A percentile compares a stretch with the other conserved stretches of the same genome.
phyloP scores from a whole-genome alignment of 2,329 filamentous ascomycete genomes.

The Phialophora macrospora region DNA sequence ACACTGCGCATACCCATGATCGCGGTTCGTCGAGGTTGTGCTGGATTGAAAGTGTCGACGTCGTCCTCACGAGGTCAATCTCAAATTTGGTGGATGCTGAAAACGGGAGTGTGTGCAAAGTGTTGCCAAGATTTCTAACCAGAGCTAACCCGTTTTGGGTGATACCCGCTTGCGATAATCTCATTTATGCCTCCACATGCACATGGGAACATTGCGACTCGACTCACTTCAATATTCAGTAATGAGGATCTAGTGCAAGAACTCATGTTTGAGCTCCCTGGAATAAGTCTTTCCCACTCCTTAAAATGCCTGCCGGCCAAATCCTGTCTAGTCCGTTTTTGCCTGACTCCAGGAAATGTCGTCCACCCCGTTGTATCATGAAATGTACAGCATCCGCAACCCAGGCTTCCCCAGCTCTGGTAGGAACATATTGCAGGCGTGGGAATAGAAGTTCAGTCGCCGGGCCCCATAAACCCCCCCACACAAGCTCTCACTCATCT shows the following conservation, averaged over 20 bases:
- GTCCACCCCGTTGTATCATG: conserved; percentile 14
- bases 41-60: conserved; percentile 32
- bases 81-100: conserved; percentile 20
- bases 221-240: conserved; percentile 1
- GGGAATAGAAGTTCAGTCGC: background rate
- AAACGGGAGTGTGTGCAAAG: conserved; percentile 18
- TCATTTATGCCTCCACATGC: background rate
- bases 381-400: conserved; percentile 23
- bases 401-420: conserved; percentile 9
- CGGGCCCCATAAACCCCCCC: background rate
- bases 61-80: conserved; percentile 25
- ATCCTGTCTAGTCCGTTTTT: conserved; percentile 24
- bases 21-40: conserved; percentile 32
- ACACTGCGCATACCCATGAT: conserved; percentile 37
- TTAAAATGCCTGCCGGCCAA: conserved; percentile 25
- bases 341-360: conserved; percentile 27
- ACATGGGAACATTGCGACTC: background rate
- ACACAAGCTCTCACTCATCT: background rate
- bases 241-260: conserved; percentile 7
- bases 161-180: background rate
- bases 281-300: conserved; percentile 16
- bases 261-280: conserved; percentile 10
- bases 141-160: background rate
- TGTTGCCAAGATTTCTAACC: background rate
- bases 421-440: background rate